phyloP scores from a whole-genome alignment of 164 flowering plant species.

The Magnolia sinica region DNA sequence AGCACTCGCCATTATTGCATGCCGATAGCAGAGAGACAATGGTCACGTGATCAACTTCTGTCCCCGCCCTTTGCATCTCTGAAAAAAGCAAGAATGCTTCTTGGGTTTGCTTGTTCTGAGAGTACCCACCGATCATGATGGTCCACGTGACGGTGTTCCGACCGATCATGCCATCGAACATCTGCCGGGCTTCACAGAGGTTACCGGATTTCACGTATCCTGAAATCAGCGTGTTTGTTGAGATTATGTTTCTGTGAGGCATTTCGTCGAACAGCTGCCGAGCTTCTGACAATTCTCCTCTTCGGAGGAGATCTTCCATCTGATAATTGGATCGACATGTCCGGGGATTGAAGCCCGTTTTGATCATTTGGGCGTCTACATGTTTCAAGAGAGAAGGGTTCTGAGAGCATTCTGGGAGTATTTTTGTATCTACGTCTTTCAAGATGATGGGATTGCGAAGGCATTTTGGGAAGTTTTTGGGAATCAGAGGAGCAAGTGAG shows the following conservation, averaged over 20 bases:
- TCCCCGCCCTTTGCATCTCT: slow-evolving; percentile 50
- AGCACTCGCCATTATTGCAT: slow-evolving; percentile 26
- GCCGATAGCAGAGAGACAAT: slow-evolving; percentile 54
- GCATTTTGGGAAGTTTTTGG: background rate
- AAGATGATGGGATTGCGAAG: too few species aligned
- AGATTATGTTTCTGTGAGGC: slow-evolving; percentile 52
- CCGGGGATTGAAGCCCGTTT: slow-evolving; percentile 65
- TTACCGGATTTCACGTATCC: slow-evolving; percentile 57
- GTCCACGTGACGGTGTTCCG: slow-evolving; percentile 74
- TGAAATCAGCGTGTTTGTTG: slow-evolving; percentile 60
- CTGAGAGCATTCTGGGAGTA: background rate
- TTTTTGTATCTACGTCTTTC: too few species aligned
- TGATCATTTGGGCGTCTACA: slow-evolving; percentile 56
- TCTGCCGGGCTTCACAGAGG: slow-evolving; percentile 40
- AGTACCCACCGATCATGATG: slow-evolving; percentile 69
- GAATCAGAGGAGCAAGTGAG: too few species aligned
- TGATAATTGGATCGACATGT: slow-evolving; percentile 48
- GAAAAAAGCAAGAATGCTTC: slow-evolving; percentile 55
- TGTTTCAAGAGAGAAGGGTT: background rate
- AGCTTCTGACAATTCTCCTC: slow-evolving; percentile 40
- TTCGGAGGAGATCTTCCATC: slow-evolving; percentile 25
- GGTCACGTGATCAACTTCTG: slow-evolving; percentile 58
- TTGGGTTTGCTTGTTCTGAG: slow-evolving; percentile 24
- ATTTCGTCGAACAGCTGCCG: slow-evolving; percentile 66
- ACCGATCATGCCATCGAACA: slow-evolving; percentile 45